Evolutionary conservation across 2,329 filamentous ascomycete genomes (phyloP), one percentile per base, ranked within the genome.

Genomic region (Cercospora citrullina): DNA sequence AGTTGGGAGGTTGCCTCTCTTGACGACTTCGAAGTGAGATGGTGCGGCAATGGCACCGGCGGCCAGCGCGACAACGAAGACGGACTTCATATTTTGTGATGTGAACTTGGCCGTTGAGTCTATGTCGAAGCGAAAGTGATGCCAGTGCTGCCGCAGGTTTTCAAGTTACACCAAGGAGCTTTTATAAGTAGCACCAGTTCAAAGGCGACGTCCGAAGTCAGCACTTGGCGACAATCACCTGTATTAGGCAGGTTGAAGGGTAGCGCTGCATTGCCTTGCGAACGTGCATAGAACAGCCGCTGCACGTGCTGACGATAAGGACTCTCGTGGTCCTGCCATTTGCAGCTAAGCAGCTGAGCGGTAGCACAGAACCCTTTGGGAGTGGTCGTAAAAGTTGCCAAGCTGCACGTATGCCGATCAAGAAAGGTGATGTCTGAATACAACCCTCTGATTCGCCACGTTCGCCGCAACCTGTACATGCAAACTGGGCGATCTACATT

Each of bases 1-100:
- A 0, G 71, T 73, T 36, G 74, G 74, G 4, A 77, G 70, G 60
- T 77, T 76, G 64, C 75, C 75, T 63, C 75, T 69, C 48, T 71
- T 70, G 14, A 65, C 45, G 18, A 71, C 48, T 12, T 63, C 62
- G 7, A 70, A 57, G 39, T 72, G 65, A 55, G 72, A 58, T 16
- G 75, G 74, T 1, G 74, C 74, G 23, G 75, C 74, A 12, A 75
- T 9, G 51, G 66, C 71, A 9, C 71, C 69, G 2, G 70, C 71
- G 31, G 71, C 62, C 42, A 75, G 66, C 48, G 73, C 66, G 51
- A 71, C 18, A 33, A 74, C 48, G 48, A 68, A 45, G 36, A 70
- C 62, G 30, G 64, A 73, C 36, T 65, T 68, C 73, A 75, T 75
- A 2, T 55, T 72, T 57, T 45, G 14, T n/a, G 23, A 48, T n/a